A percentile compares a stretch with the other conserved stretches of the same genome.
These are phyloP conservation scores for Plasmodium gonderi DNA, from an alignment of 169 alveolate species.

Conservation along the genomic window DNA sequence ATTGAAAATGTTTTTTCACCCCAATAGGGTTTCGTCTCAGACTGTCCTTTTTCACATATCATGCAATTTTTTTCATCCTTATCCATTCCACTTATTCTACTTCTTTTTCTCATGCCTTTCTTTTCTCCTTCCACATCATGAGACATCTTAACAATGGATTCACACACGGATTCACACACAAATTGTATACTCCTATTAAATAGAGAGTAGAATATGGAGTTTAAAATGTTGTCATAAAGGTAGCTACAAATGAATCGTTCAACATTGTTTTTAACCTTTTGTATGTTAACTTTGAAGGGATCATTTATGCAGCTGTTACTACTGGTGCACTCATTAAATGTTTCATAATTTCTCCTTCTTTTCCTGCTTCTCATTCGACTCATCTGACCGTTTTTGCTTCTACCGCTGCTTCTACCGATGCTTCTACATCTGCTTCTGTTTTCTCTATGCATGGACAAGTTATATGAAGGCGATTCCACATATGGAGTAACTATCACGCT, in stretches of 20 bases:
- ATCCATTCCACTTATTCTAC: too few species aligned
- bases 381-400: too few species aligned
- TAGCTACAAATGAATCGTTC: constrained; percentile 3
- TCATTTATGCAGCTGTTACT: background rate
- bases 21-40: background rate
- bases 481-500: background rate
- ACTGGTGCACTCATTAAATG: background rate
- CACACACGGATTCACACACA: background rate
- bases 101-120: background rate
- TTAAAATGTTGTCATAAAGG: constrained; percentile 3
- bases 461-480: background rate
- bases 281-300: background rate
- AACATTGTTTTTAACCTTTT: background rate
- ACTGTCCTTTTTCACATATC: background rate
- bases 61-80: too few species aligned
- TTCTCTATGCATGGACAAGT: constrained; percentile 3
- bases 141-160: background rate
- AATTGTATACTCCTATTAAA: background rate
- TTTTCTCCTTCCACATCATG: too few species aligned
- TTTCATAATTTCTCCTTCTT: too few species aligned
- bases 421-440: background rate
- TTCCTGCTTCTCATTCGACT: too few species aligned
- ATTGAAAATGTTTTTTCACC: background rate
- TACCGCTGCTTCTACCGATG: too few species aligned
- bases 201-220: constrained; percentile 9